Evolutionary conservation across 2,329 filamentous ascomycete species (phyloP).

Genomic region (Neofusicoccum laricinum): DNA sequence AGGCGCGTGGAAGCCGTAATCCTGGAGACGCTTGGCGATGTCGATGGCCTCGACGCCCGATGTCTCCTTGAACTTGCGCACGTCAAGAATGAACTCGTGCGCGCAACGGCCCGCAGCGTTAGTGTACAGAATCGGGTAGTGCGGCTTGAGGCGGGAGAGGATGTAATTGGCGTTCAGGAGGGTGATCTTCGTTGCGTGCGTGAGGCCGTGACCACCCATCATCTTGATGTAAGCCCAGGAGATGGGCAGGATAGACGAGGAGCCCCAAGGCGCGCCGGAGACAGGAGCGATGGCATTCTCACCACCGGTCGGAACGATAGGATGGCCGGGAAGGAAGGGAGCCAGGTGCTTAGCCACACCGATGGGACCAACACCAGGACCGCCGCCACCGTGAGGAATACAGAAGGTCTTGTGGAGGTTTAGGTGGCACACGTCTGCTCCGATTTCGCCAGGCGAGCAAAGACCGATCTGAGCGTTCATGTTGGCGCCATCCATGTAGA

Average conservation of each 20-base stretch:
- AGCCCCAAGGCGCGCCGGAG: constrained; percentile 80
- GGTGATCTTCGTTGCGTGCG: constrained; percentile 85
- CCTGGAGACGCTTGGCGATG: constrained; percentile 92
- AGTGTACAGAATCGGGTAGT: constrained; percentile 92
- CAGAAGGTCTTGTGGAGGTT: constrained; percentile 99
- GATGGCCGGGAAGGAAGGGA: constrained; percentile 72
- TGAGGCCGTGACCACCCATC: constrained; percentile 82
- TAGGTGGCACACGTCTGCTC: constrained; percentile 93
- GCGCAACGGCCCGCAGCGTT: constrained; percentile 85
- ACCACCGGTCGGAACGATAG: constrained; percentile 57
- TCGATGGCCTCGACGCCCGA: constrained; percentile 88
- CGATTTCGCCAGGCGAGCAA: constrained; percentile 91
- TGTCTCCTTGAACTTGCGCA: constrained; percentile 77
- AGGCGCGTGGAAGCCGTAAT: constrained; percentile 95
- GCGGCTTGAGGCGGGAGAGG: constrained; percentile 76
- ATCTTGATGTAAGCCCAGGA: constrained; percentile 93
- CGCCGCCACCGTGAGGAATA: constrained; percentile 92
- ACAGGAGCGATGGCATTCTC: constrained; percentile 65
- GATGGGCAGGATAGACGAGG: constrained; percentile 88
- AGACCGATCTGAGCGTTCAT: constrained; percentile 98
- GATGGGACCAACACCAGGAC: constrained; percentile 90
- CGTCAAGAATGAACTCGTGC: constrained; percentile 95
- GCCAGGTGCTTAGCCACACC: constrained; percentile 81
- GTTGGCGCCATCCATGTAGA: constrained; percentile 98
- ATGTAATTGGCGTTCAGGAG: constrained; percentile 98